Evolutionary conservation across 345 rosid genomes (phyloP).

Genomic region (Angophora floribunda): DNA sequence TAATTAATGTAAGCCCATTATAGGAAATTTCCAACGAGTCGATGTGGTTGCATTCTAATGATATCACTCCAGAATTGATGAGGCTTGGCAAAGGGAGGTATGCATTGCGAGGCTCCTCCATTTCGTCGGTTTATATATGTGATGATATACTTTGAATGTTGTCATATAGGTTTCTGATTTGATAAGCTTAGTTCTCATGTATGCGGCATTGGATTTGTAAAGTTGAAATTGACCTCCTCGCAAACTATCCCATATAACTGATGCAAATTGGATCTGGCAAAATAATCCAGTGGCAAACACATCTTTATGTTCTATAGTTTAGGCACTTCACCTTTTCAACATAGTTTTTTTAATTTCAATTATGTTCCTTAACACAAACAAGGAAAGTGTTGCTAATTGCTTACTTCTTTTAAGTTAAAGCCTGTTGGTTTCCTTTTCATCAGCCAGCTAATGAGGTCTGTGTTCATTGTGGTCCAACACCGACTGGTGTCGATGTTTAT

Average conservation of each 20-base stretch:
- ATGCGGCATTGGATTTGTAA: background rate
- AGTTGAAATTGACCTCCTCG: background rate
- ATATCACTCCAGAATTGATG: background rate
- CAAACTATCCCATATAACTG: background rate
- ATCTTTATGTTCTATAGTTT: background rate
- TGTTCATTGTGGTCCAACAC: background rate
- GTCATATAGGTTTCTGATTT: background rate
- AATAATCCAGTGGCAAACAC: background rate
- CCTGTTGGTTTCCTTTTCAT: background rate
- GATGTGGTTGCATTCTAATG: background rate
- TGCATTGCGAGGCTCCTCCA: background rate
- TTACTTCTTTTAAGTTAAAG: background rate
- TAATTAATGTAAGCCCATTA: too few species aligned
- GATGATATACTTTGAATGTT: background rate
- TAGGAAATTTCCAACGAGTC: too few species aligned
- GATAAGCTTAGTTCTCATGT: background rate
- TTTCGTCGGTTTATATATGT: background rate
- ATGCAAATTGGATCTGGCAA: background rate
- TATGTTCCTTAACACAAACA: background rate
- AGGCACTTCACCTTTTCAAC: background rate
- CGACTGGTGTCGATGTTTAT: accelerated
- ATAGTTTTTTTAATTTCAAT: background rate
- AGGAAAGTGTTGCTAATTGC: background rate
- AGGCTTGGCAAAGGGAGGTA: background rate
- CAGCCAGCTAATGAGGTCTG: background rate